Percentiles rank a stretch among this genome's conserved stretches.
phyloP scores from a whole-genome alignment of 2,329 filamentous ascomycete genomes.

The Lecanicillium sp. region DNA sequence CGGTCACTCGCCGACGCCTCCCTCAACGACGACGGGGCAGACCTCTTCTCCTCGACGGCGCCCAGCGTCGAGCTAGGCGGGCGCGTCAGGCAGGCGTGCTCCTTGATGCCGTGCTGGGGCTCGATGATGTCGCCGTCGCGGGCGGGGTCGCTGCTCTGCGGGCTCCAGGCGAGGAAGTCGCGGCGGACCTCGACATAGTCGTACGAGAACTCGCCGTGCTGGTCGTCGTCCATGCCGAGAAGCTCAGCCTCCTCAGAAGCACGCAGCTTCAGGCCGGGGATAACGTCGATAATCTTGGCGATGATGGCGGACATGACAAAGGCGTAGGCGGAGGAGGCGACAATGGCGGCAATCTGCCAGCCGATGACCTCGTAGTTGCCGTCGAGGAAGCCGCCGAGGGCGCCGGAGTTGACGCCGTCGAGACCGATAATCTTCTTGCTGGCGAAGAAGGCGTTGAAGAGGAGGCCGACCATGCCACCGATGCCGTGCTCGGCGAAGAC shows the following conservation, averaged over 20 bases:
- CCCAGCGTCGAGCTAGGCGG: slow-evolving; percentile 13
- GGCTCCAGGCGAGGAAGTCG: slow-evolving; percentile 84
- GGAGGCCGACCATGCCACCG: slow-evolving; percentile 59
- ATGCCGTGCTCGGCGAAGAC: slow-evolving; percentile 66
- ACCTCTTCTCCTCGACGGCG: slow-evolving; percentile 8
- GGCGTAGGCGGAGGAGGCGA: slow-evolving; percentile 57
- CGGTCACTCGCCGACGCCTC: slow-evolving; percentile 1
- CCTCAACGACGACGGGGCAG: slow-evolving; percentile 6
- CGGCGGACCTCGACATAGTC: slow-evolving; percentile 85
- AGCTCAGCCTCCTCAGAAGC: slow-evolving; percentile 77
- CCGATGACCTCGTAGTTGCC: slow-evolving; percentile 69
- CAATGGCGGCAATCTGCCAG: slow-evolving; percentile 72
- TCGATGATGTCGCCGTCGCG: slow-evolving; percentile 47
- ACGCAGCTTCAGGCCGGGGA: slow-evolving; percentile 72
- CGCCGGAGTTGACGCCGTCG: slow-evolving; percentile 66
- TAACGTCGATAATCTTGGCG: slow-evolving; percentile 65
- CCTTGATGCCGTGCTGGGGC: slow-evolving; percentile 65
- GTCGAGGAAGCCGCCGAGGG: slow-evolving; percentile 64
- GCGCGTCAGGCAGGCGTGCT: slow-evolving; percentile 44
- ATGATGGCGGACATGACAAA: slow-evolving; percentile 69
- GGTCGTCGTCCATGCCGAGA: slow-evolving; percentile 82
- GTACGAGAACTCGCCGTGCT: slow-evolving; percentile 84
- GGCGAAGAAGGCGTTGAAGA: slow-evolving; percentile 69
- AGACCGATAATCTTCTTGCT: slow-evolving; percentile 65
- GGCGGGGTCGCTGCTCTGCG: slow-evolving; percentile 59